Evolutionary conservation across 2,329 filamentous ascomycete species (phyloP).

Genomic region (Colletotrichum truncatum): DNA sequence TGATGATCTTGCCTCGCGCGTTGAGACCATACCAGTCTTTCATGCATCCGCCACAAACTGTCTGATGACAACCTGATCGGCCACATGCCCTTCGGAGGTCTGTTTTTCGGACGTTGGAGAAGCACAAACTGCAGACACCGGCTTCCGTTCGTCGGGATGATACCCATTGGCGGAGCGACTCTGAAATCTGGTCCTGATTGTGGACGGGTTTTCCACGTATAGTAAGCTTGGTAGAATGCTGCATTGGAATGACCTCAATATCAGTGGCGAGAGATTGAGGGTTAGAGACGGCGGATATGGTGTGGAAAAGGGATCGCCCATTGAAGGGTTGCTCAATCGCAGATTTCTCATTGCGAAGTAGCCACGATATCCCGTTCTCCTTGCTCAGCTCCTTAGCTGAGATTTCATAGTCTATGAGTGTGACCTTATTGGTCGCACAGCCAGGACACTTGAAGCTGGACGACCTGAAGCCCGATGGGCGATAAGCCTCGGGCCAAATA

Average conservation of each 20-base stretch:
- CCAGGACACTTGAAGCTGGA: constrained; percentile 50
- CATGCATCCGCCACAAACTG: constrained; percentile 51
- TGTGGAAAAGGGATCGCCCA: constrained; percentile 50
- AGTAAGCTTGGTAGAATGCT: constrained; percentile 35
- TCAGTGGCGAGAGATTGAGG: constrained; percentile 43
- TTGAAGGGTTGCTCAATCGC: constrained; percentile 47
- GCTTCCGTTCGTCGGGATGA: constrained; percentile 45
- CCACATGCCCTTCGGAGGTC: constrained; percentile 54
- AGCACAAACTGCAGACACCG: constrained; percentile 56
- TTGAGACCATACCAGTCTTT: constrained; percentile 58
- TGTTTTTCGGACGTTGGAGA: constrained; percentile 45
- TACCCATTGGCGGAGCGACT: constrained; percentile 47
- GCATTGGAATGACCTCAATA: constrained; percentile 45
- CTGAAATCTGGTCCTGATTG: constrained; percentile 47
- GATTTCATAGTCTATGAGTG: constrained; percentile 47
- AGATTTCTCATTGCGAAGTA: constrained; percentile 50
- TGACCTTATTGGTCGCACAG: constrained; percentile 45
- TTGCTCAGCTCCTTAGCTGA: constrained; percentile 45
- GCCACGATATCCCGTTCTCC: constrained; percentile 54
- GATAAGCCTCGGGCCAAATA: constrained; percentile 56
- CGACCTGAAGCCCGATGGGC: constrained; percentile 41
- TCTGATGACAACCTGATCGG: constrained; percentile 52
- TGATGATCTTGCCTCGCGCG: constrained; percentile 51
- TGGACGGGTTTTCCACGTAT: constrained; percentile 51
- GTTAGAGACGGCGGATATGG: constrained; percentile 42